Evolutionary conservation across 257 asterid species (phyloP), one percentile per base, ranked within the genome.

Genomic region (Nicotiana attenuata): DNA sequence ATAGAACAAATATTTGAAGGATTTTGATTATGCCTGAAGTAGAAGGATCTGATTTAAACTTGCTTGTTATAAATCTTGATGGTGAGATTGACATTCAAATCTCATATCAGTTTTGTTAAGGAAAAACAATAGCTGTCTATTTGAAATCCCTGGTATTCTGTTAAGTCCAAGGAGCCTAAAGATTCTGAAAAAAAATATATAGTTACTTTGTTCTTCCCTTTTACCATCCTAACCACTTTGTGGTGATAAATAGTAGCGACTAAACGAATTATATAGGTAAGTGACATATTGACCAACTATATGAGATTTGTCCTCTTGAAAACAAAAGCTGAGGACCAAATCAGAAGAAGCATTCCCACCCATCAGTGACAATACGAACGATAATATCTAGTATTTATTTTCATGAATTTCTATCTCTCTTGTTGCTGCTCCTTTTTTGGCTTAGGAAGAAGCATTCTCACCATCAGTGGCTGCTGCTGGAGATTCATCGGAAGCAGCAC

Each of bases 241-340:
- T 26, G 63, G 47, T 52, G 80, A 75, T 75, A 75, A 50, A 24
- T 61, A 50, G 52, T 26, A 31, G 64, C 2, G 9, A 75, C 80
- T 75, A 73, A 41, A 73, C 3, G 38, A 73, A 47, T 73, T 73
- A 2, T 73, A 14, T 73, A 73, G 78, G 15, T 73, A 73, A 8
- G 47, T 3, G 24, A 22, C 78, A 47, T 71, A 45, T 14, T 47
- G 38, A 73, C 24, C 78, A 73, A 20, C 24, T 22, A 22, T 15
- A 73, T 24, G 80, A 75, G 80, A 75, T 8, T 50, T 75, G 64
- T 50, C 64, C 80, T 75, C 80, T 50, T 75, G 64, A 15, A 50
- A 24, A 26, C 80, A 50, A 75, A 4, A 1, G 45, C 38, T 24
- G 45, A 75, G 80, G 80, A 50, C 15, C 35, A 75, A 3, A 50